Conservation (phyloP, 441 rosid species). For the Macaranga tanarius region DNA sequence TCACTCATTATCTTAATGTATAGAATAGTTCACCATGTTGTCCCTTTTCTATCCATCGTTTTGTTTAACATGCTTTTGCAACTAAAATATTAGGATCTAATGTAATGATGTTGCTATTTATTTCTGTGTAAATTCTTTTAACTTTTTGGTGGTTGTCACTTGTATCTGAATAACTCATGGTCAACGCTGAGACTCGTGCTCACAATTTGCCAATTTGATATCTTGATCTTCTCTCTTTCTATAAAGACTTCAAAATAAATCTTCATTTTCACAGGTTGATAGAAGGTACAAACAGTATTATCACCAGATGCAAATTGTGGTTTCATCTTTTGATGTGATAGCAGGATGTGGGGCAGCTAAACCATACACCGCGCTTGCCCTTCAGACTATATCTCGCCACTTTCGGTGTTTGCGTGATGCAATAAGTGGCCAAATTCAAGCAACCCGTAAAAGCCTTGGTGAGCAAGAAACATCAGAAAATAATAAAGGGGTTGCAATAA, state of each 20-base stretch:
- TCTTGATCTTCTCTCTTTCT: background rate
- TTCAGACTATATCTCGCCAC: slow-evolving; percentile 92
- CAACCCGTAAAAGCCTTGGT: slow-evolving; percentile 65
- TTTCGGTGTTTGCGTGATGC: slow-evolving; percentile 89
- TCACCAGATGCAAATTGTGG: slow-evolving; percentile 95
- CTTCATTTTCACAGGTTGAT: slow-evolving; percentile 62
- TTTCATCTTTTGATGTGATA: slow-evolving; percentile 85
- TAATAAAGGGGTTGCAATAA: slow-evolving; percentile 61
- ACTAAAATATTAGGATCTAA: background rate
- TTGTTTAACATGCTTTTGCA: background rate
- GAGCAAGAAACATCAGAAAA: slow-evolving; percentile 77
- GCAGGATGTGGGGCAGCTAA: slow-evolving; percentile 92
- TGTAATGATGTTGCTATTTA: background rate
- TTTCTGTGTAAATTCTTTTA: background rate
- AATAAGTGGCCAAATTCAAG: slow-evolving; percentile 60
- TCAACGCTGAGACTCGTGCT: background rate
- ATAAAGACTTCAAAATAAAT: slow-evolving; percentile 2
- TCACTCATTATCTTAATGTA: background rate
- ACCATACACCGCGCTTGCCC: slow-evolving; percentile 90
- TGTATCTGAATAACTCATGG: background rate
- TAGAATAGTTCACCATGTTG: background rate
- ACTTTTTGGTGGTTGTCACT: background rate
- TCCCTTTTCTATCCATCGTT: background rate
- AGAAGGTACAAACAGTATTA: slow-evolving; percentile 87
- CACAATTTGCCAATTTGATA: slow-evolving; percentile 2